Evolutionary conservation across 495 filamentous ascomycete genomes (phyloP), one percentile per base, ranked within the genome.

Genomic region (Xylaria scruposa): DNA sequence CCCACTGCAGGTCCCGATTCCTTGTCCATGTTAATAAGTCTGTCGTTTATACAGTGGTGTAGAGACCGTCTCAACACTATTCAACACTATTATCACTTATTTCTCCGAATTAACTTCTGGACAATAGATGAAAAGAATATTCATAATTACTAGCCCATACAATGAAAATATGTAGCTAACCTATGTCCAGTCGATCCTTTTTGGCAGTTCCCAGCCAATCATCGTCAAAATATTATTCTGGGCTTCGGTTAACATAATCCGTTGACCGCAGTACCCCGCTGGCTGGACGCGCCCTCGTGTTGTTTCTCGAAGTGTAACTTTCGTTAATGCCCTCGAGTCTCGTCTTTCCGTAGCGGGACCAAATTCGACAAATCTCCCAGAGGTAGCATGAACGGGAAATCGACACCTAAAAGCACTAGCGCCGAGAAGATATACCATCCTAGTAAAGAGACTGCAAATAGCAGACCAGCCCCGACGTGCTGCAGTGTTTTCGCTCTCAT

Each of bases 361-460:
- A 65, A 1, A 47, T 44, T 65, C 8, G 44, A 65, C 2, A 65
- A 42, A 26, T 65, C 62, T 31, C 62, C 62, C 15, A 65, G 42
- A 33, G 62, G 62, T 47, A 65, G 15, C 44, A 49, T 47, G 26
- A 65, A 10, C 5, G 62, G 62, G 62, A 65, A 65, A 15, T 49
- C 42, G 26, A 65, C 62, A 49, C 7, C 7, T 47, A n/a, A 3
- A 19, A 65, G 62, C 15, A 65, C 42, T 26, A 47, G 42, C 17
- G 42, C 62, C 26, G 26, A 31, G 13, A 65, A 65, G 4, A 65
- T 65, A 29, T 65, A 65, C 62, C 62, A 65, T 29, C 62, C 44
- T 21, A 65, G 24, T 6, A 65, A 33, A 33, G 62, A 46, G 21
- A 47, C 62, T 19, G 21, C 62, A 10, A 65, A 44, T 21, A 65